phyloP scores from a whole-genome alignment of 768 basidiomycete species.

The Lentinus tigrinus region DNA sequence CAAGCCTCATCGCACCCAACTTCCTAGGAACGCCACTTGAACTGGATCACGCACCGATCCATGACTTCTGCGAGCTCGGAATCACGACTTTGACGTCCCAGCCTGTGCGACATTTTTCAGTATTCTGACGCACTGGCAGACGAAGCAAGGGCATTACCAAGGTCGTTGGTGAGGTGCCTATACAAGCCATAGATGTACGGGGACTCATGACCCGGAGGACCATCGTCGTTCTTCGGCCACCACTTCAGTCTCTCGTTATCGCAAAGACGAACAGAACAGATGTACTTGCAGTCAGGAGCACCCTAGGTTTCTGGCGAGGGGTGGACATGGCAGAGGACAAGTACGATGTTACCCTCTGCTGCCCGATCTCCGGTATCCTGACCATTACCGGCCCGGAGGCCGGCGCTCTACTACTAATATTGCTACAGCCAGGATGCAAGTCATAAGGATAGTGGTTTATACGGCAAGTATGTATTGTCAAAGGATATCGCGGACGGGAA shows the following conservation, averaged over 20 bases:
- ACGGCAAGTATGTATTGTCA: no score
- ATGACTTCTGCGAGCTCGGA: slow-evolving; percentile 80
- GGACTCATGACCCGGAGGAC: slow-evolving; percentile 70
- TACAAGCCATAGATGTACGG: slow-evolving; percentile 77
- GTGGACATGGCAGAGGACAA: slow-evolving; percentile 20
- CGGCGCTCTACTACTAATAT: no score
- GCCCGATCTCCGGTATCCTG: no score
- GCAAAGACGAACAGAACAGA: neutral
- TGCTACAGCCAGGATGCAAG: no score
- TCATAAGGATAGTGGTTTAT: no score
- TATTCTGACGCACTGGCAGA: neutral
- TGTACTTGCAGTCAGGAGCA: slow-evolving; percentile 44
- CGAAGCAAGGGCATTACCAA: slow-evolving; percentile 45
- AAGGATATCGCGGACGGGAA: no score
- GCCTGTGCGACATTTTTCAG: slow-evolving; percentile 37
- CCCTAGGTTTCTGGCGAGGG: slow-evolving; percentile 22
- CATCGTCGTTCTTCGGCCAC: slow-evolving; percentile 71
- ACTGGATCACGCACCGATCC: slow-evolving; percentile 62
- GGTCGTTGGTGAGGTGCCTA: slow-evolving; percentile 51
- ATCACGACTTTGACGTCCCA: slow-evolving; percentile 82
- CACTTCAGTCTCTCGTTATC: neutral
- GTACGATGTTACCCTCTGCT: neutral
- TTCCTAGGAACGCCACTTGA: no score
- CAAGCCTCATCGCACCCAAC: neutral
- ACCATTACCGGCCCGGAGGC: no score